Evolutionary conservation across 2,329 filamentous ascomycete genomes (phyloP).

Genomic region (Botrytis squamosa): DNA sequence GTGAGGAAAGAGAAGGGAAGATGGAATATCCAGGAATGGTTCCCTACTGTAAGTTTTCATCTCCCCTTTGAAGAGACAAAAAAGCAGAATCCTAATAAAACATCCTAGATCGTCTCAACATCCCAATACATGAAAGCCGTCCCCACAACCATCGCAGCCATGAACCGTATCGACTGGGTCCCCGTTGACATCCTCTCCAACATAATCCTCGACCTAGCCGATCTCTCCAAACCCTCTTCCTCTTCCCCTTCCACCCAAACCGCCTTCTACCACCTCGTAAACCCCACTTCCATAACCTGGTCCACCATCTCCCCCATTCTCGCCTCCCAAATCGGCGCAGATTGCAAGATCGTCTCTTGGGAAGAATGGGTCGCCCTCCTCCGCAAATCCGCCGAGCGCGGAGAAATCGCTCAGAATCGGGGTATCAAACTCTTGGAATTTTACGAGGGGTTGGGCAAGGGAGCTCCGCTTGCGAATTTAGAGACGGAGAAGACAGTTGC

Average conservation of each 20-base stretch:
- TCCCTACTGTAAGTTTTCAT: conserved; percentile 43
- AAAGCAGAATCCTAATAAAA: neutral
- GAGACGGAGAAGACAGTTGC: conserved; percentile 24
- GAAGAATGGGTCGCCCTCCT: conserved; percentile 48
- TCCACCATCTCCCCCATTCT: conserved; percentile 31
- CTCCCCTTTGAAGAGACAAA: neutral
- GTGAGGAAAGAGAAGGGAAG: conserved; percentile 40
- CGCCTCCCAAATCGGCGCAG: conserved; percentile 20
- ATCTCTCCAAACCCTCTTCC: neutral
- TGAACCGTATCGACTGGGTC: conserved; percentile 45
- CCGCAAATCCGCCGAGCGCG: conserved; percentile 41
- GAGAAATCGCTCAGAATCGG: conserved; percentile 48
- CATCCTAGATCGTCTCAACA: conserved; percentile 38
- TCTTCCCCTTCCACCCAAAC: conserved; percentile 27
- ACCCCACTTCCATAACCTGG: conserved; percentile 35
- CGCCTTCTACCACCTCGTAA: conserved; percentile 37
- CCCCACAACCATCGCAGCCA: conserved; percentile 41
- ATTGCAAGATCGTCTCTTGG: conserved; percentile 41
- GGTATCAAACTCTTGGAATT: conserved; percentile 50
- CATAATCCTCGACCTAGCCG: conserved; percentile 39
- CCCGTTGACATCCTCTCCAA: conserved; percentile 41
- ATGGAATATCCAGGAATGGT: conserved; percentile 59
- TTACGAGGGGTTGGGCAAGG: conserved; percentile 25
- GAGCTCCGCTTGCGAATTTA: conserved; percentile 22
- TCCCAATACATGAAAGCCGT: conserved; percentile 42